Evolutionary conservation across 2,329 filamentous ascomycete species (phyloP).

Genomic region (Byssothecium circinans): DNA sequence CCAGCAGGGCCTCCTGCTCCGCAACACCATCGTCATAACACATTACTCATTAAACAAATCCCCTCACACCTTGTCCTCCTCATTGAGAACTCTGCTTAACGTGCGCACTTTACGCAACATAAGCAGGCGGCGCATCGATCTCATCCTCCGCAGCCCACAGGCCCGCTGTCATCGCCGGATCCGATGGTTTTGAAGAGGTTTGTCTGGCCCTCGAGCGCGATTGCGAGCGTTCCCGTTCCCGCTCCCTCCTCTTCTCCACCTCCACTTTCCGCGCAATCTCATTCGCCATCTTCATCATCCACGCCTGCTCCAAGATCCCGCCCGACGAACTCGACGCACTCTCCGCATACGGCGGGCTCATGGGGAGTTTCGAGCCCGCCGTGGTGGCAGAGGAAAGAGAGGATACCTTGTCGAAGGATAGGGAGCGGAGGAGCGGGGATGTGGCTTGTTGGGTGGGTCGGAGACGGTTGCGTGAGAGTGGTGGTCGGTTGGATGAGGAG

Average conservation of each 20-base stretch:
- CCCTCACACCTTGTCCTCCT: too few relatives aligned
- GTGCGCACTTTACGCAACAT: slow-evolving; percentile 26
- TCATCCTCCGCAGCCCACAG: slow-evolving; percentile 29
- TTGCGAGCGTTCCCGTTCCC: not conserved
- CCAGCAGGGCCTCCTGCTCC: too few relatives aligned
- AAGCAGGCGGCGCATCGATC: slow-evolving; percentile 37
- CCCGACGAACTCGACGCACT: slow-evolving; percentile 34
- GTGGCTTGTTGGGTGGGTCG: slow-evolving; percentile 37
- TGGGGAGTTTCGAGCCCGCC: slow-evolving; percentile 13
- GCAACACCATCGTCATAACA: not conserved
- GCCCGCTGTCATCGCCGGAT: slow-evolving; percentile 12
- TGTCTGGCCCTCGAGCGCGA: not conserved
- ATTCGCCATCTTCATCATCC: slow-evolving; percentile 90
- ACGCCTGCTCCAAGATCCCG: slow-evolving; percentile 74
- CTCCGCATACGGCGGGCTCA: slow-evolving; percentile 28
- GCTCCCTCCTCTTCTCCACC: slow-evolving; percentile 66
- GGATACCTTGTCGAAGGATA: slow-evolving; percentile 37
- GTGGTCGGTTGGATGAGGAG: slow-evolving; percentile 23
- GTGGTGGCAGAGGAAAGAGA: slow-evolving; percentile 24
- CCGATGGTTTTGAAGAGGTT: too few relatives aligned
- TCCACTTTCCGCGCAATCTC: slow-evolving; percentile 88
- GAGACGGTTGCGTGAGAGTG: slow-evolving; percentile 34
- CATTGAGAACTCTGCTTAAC: not conserved
- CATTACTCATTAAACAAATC: not conserved
- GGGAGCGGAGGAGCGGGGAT: slow-evolving; percentile 40